Conservation (phyloP, 2,329 filamentous ascomycete species). For the Cercospora beticola region DNA sequence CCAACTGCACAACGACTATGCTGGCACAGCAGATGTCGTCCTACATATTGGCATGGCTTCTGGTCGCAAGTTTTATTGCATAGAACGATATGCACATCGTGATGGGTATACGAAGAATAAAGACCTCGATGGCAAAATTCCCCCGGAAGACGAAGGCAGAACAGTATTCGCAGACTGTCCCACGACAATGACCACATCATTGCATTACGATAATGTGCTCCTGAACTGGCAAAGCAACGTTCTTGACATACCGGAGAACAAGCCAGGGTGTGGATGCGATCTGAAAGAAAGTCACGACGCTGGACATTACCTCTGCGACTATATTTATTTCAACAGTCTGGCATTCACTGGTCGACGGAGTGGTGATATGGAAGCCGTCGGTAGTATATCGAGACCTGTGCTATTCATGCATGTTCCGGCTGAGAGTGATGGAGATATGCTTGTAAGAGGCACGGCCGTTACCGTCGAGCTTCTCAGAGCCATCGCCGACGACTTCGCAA, state of each 20-base stretch:
- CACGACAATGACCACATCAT: conserved; percentile 31
- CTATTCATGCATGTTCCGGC: conserved; percentile 47
- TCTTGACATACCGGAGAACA: conserved; percentile 29
- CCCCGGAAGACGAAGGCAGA: conserved; percentile 29
- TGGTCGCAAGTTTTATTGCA: conserved; percentile 63
- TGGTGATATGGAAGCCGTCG: conserved; percentile 24
- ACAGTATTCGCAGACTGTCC: conserved; percentile 34
- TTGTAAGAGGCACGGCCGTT: conserved; percentile 37
- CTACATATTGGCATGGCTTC: conserved; percentile 79
- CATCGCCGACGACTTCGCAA: conserved; percentile 37
- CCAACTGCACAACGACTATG: conserved; percentile 54
- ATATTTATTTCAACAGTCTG: conserved; percentile 46
- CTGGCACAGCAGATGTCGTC: conserved; percentile 59
- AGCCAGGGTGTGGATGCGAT: conserved; percentile 33
- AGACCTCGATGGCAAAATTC: conserved; percentile 63
- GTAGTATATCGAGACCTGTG: conserved; percentile 33
- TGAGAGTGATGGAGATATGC: conserved; percentile 37
- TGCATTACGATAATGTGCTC: conserved; percentile 36
- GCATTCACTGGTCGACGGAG: conserved; percentile 35
- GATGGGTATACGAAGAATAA: conserved; percentile 65
- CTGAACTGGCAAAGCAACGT: conserved; percentile 33
- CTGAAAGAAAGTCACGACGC: conserved; percentile 43
- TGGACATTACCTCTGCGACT: conserved; percentile 47
- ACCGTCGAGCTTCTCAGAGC: conserved; percentile 37
- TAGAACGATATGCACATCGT: conserved; percentile 70